phyloP scores from a whole-genome alignment of 1,139 yeast species.

The Petasospora fabianii region DNA sequence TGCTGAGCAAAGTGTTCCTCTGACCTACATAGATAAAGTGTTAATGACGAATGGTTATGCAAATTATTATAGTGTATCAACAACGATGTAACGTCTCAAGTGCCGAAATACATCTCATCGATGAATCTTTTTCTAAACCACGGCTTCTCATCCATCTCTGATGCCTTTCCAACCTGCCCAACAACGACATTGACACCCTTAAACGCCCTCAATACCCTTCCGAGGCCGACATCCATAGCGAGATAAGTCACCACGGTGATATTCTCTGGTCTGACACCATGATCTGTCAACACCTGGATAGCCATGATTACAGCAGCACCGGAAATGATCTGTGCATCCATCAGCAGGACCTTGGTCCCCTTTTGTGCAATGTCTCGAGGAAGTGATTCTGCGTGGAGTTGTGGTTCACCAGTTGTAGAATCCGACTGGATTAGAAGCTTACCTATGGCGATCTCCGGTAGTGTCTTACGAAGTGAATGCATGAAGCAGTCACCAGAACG shows the following conservation, averaged over 20 bases:
- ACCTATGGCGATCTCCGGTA: constrained; percentile 78
- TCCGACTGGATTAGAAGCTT: constrained; percentile 86
- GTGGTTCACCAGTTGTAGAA: constrained; percentile 79
- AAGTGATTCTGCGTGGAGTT: constrained; percentile 52
- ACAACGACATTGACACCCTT: constrained; percentile 63
- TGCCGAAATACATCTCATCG: constrained; percentile 79
- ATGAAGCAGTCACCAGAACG: constrained; percentile 94
- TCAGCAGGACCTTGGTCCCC: constrained; percentile 53
- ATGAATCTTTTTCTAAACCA: constrained; percentile 69
- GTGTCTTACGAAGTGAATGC: constrained; percentile 66
- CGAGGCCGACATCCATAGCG: constrained; percentile 79
- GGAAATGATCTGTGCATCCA: constrained; percentile 85
- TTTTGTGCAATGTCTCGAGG: constrained; percentile 34
- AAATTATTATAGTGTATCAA: no score
- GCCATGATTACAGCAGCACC: constrained; percentile 98
- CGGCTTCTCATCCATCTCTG: constrained; percentile 26
- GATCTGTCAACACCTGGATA: constrained; percentile 79
- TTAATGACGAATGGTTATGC: no score
- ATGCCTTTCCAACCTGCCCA: constrained; percentile 54
- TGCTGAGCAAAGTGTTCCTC: not conserved
- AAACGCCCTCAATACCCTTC: constrained; percentile 72
- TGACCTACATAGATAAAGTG: no score
- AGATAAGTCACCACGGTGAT: constrained; percentile 69
- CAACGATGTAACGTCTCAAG: no score
- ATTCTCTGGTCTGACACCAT: constrained; percentile 59